Evolutionary conservation across 441 rosid genomes (phyloP).

Genomic region (Croton setiger): DNA sequence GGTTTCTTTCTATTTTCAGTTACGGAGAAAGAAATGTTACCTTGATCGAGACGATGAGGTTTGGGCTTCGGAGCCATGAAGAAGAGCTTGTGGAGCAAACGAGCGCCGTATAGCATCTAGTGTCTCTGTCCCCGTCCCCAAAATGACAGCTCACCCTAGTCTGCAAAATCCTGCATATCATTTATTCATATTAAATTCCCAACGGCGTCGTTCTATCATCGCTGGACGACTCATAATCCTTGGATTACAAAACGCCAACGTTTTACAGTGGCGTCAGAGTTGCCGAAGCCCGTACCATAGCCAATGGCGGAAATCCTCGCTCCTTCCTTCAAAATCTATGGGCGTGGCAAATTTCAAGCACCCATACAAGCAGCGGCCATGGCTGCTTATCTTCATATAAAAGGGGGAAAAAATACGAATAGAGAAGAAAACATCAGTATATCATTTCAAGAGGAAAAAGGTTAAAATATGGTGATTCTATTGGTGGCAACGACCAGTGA

Average conservation of each 20-base stretch:
- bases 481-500: constrained; percentile 70
- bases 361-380: neutral
- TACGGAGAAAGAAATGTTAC: constrained; percentile 16
- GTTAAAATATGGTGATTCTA: constrained; percentile 57
- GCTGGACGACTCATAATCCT: no score
- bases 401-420: neutral
- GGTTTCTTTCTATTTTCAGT: neutral
- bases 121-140: neutral
- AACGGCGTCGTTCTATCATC: neutral
- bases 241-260: no score
- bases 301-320: neutral
- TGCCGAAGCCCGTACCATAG: no score
- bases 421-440: no score
- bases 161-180: no score
- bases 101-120: constrained; percentile 25
- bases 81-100: constrained; percentile 22
- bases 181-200: no score
- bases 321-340: neutral
- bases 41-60: constrained; percentile 41
- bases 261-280: no score
- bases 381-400: neutral
- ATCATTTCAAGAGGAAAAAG: neutral
- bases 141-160: neutral
- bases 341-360: neutral
- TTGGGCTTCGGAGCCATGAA: constrained; percentile 48